Conservation (phyloP, 371 early-diverging fungal genomes). For the Mortierella sp. region DNA sequence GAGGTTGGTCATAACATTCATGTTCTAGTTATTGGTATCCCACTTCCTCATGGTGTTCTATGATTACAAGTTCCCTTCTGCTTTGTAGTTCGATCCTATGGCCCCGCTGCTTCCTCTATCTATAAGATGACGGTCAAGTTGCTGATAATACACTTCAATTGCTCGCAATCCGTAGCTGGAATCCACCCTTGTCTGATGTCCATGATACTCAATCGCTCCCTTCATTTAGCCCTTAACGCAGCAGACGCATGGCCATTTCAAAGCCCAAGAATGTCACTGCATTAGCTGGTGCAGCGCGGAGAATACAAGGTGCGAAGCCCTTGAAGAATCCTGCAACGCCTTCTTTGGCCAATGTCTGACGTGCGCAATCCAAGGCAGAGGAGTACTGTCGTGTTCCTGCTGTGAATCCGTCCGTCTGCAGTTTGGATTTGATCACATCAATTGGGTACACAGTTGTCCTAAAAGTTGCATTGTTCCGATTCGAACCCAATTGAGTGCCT, state of each 20-base stretch:
- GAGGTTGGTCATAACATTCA: too few relatives aligned
- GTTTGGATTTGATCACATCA: conserved; percentile 82
- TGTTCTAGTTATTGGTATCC: too few relatives aligned
- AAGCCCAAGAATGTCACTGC: conserved; percentile 83
- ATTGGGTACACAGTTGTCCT: conserved; percentile 77
- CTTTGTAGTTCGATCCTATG: too few relatives aligned
- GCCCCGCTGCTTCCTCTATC: too few relatives aligned
- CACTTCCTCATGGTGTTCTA: too few relatives aligned
- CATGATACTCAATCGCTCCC: neutral
- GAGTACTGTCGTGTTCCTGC: conserved; percentile 65
- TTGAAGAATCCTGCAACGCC: conserved; percentile 84
- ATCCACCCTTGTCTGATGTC: neutral
- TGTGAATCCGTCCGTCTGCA: conserved; percentile 81
- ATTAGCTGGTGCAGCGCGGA: conserved; percentile 90
- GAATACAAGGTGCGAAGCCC: conserved; percentile 86
- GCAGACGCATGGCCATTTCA: conserved; percentile 62
- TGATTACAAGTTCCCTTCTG: too few relatives aligned
- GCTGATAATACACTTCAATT: too few relatives aligned
- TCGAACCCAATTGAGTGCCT: too few relatives aligned
- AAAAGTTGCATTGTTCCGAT: too few relatives aligned
- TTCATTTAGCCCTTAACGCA: conserved; percentile 35
- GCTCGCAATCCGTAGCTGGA: neutral
- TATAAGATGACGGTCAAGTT: too few relatives aligned
- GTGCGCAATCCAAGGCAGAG: conserved; percentile 73
- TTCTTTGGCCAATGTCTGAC: conserved; percentile 71